These are phyloP conservation scores for Malania oleifera DNA, from an alignment of 164 flowering plant species.

Conservation along the genomic window DNA sequence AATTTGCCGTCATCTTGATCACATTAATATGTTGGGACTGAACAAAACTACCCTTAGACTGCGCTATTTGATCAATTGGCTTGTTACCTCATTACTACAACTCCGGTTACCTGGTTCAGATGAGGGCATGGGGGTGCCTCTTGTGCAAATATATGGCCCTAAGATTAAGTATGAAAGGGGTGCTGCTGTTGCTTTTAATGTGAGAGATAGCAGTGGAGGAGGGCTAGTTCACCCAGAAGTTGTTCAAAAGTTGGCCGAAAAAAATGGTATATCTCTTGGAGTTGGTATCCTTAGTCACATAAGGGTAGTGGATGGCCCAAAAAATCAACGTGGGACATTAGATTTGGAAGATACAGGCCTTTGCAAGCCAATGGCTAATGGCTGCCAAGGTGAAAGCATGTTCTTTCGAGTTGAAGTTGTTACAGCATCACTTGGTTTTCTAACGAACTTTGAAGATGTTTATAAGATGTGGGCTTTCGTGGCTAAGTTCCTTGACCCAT, in stretches of 20 bases:
- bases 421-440: slow-evolving; percentile 85
- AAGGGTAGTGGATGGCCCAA: slow-evolving; percentile 36
- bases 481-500: slow-evolving; percentile 61
- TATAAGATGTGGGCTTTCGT: slow-evolving; percentile 87
- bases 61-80: slow-evolving; percentile 74
- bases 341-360: slow-evolving; percentile 47
- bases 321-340: slow-evolving; percentile 35
- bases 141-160: slow-evolving; percentile 74
- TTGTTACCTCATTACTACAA: slow-evolving; percentile 64
- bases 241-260: slow-evolving; percentile 74
- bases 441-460: slow-evolving; percentile 86
- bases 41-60: slow-evolving; percentile 53
- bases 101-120: slow-evolving; percentile 45
- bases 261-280: slow-evolving; percentile 52
- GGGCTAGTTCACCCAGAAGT: slow-evolving; percentile 44
- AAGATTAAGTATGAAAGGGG: slow-evolving; percentile 65
- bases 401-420: slow-evolving; percentile 70
- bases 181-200: slow-evolving; percentile 69
- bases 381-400: slow-evolving; percentile 40
- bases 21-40: slow-evolving; percentile 66
- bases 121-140: slow-evolving; percentile 30
- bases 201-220: slow-evolving; percentile 44
- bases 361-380: slow-evolving; percentile 54
- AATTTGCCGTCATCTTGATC: slow-evolving; percentile 57
- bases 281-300: slow-evolving; percentile 52